phyloP scores from a whole-genome alignment of 2,329 filamentous ascomycete genomes.

The Penicillium sp. region DNA sequence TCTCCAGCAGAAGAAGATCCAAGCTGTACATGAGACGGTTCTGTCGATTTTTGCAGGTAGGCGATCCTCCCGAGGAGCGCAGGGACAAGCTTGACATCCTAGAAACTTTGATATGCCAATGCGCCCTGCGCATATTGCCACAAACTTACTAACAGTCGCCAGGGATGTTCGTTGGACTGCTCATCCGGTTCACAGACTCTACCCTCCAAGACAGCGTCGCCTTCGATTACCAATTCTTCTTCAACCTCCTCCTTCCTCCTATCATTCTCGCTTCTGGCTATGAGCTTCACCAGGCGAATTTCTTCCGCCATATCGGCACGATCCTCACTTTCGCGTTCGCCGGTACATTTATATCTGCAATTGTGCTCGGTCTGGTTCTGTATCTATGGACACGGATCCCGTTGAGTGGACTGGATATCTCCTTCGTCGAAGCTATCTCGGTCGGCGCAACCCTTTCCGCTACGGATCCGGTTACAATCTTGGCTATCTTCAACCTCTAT shows the following conservation, averaged over 20 bases:
- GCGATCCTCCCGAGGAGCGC: slow-evolving; percentile 1
- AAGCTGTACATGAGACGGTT: slow-evolving; percentile 96
- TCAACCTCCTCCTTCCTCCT: slow-evolving; percentile 95
- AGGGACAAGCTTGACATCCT: neutral
- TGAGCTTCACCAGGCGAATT: slow-evolving; percentile 96
- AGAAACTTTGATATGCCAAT: neutral
- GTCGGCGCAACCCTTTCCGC: slow-evolving; percentile 95
- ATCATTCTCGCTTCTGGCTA: slow-evolving; percentile 98
- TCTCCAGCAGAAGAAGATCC: slow-evolving; percentile 92
- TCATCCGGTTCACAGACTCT: slow-evolving; percentile 77
- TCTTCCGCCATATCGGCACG: slow-evolving; percentile 96
- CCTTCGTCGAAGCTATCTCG: slow-evolving; percentile 92
- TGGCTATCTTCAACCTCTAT: slow-evolving; percentile 99
- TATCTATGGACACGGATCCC: slow-evolving; percentile 87
- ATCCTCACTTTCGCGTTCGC: slow-evolving; percentile 97
- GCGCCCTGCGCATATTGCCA: neutral
- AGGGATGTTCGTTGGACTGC: slow-evolving; percentile 94
- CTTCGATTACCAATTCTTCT: slow-evolving; percentile 99
- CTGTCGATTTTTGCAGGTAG: slow-evolving; percentile 94
- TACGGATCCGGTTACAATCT: slow-evolving; percentile 94
- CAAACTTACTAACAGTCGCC: slow-evolving; percentile 12
- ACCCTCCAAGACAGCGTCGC: slow-evolving; percentile 87
- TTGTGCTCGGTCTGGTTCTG: slow-evolving; percentile 87
- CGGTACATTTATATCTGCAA: slow-evolving; percentile 92
- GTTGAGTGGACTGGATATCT: slow-evolving; percentile 79